These are phyloP conservation scores for Blastocladiella britannica DNA, from an alignment of 192 early-diverging fungal genomes.

Conservation along the genomic window DNA sequence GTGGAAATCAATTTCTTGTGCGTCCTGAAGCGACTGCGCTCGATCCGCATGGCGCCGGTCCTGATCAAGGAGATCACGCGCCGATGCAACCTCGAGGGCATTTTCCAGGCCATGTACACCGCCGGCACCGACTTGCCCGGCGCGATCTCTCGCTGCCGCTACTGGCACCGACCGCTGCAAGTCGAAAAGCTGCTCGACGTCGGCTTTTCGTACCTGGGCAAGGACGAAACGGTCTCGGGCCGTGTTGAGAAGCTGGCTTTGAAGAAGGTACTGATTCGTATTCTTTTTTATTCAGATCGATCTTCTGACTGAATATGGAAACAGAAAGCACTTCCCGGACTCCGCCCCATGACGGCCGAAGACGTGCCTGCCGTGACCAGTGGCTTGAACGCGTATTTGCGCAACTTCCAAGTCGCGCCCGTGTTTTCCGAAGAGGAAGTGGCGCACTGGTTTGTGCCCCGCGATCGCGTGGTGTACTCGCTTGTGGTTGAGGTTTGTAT, in stretches of 20 bases:
- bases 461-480: constrained; percentile 66
- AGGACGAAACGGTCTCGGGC: constrained; percentile 50
- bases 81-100: constrained; percentile 67
- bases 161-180: constrained; percentile 86
- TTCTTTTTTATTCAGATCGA: too few relatives aligned
- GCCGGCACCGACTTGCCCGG: constrained; percentile 78
- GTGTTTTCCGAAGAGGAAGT: constrained; percentile 68
- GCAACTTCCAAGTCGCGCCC: constrained; percentile 43
- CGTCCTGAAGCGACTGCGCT: constrained; percentile 83
- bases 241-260: too few relatives aligned
- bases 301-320: too few relatives aligned
- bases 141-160: constrained; percentile 59
- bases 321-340: constrained; percentile 42
- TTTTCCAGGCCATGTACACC: constrained; percentile 97
- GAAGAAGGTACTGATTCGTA: too few relatives aligned
- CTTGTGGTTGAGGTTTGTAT: constrained; percentile 68
- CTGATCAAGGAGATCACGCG: constrained; percentile 95
- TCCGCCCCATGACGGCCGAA: constrained; percentile 53
- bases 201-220: constrained; percentile 65
- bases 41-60: constrained; percentile 83
- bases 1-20: constrained; percentile 98
- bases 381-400: constrained; percentile 55
- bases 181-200: constrained; percentile 86
- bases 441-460: constrained; percentile 73
- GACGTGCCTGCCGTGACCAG: constrained; percentile 54